Conservation (phyloP, 2,329 filamentous ascomycete genomes). For the Lachnellula arida region DNA sequence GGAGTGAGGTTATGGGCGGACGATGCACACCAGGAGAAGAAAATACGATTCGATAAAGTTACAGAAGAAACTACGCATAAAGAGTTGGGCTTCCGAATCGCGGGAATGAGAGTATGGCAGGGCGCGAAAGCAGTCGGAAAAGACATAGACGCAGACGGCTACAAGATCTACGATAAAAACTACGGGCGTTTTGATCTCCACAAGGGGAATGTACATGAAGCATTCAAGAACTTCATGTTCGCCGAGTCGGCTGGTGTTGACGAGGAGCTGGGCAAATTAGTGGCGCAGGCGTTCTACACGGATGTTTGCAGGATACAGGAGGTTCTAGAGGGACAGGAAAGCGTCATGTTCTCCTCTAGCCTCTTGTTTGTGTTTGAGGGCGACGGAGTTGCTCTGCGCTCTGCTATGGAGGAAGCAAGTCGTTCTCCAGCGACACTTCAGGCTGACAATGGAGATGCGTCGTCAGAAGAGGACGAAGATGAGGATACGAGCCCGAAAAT, state of each 20-base stretch:
- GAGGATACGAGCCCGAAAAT: constrained; percentile 57
- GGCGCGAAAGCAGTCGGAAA: constrained; percentile 51
- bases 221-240: constrained; percentile 55
- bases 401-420: constrained; percentile 32
- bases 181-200: constrained; percentile 52
- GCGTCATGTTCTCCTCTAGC: constrained; percentile 54
- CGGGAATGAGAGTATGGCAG: constrained; percentile 60
- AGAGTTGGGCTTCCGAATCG: constrained; percentile 57
- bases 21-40: constrained; percentile 55
- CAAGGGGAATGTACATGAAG: constrained; percentile 49
- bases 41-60: constrained; percentile 55
- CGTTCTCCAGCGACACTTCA: constrained; percentile 26
- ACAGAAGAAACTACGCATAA: constrained; percentile 54
- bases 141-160: constrained; percentile 48
- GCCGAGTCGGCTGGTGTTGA: constrained; percentile 55
- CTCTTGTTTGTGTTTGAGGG: constrained; percentile 62
- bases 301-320: constrained; percentile 50
- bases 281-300: constrained; percentile 49
- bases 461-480: constrained; percentile 46
- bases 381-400: constrained; percentile 49
- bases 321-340: constrained; percentile 51
- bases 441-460: constrained; percentile 28
- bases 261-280: constrained; percentile 49
- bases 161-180: constrained; percentile 58
- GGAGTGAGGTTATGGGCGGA: constrained; percentile 84